phyloP scores from a whole-genome alignment of 2,329 filamentous ascomycete species.

The Beauveria sp. region DNA sequence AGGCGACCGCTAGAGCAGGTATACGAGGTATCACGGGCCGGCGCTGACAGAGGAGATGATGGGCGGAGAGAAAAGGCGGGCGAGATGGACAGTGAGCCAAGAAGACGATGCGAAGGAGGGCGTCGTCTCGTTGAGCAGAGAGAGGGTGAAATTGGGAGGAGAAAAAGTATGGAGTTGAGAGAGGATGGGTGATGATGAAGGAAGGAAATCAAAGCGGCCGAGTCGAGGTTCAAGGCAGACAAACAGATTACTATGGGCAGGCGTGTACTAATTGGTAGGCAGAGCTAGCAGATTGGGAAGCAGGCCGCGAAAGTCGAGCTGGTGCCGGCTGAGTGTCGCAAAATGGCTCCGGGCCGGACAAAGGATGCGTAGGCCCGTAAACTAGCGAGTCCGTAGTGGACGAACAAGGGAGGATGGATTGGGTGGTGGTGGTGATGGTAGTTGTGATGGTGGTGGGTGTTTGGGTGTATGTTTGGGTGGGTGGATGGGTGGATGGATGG shows the following conservation, averaged over 20 bases:
- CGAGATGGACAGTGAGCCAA: background rate
- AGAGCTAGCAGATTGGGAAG: background rate
- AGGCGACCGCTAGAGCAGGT: background rate
- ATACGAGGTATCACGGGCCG: background rate
- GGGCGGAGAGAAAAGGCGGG: background rate
- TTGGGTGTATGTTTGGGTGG: too few relatives aligned
- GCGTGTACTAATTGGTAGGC: background rate
- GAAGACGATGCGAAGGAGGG: background rate
- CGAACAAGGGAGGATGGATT: background rate
- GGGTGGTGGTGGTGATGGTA: background rate
- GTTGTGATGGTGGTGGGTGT: too few relatives aligned
- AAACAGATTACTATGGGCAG: background rate
- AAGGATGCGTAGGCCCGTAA: background rate
- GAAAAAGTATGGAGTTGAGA: background rate
- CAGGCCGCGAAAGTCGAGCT: background rate
- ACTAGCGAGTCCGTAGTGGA: background rate
- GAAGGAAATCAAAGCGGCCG: background rate
- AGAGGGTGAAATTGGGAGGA: background rate
- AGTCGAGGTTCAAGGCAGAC: background rate
- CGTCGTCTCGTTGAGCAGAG: background rate
- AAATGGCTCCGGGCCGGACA: background rate
- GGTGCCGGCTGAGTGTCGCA: background rate
- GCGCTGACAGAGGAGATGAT: background rate
- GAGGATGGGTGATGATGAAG: background rate
- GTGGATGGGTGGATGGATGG: background rate